Evolutionary conservation across 2,329 filamentous ascomycete species (phyloP).

Genomic region (Aspergillus ustus): DNA sequence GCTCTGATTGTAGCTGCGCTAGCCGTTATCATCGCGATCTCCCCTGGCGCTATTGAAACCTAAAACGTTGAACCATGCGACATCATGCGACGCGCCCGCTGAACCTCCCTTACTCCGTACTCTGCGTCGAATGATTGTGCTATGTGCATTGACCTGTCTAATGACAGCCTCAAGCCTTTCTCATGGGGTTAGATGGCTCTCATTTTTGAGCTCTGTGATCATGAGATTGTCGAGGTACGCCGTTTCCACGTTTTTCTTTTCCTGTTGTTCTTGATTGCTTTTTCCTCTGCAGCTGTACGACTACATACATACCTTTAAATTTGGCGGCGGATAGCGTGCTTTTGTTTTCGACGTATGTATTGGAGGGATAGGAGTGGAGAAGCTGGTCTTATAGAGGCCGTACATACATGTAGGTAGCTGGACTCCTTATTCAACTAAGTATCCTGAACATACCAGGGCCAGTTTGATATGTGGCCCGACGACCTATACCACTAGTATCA

Average conservation of each 20-base stretch:
- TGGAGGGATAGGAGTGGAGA: neutral
- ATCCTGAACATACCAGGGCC: neutral
- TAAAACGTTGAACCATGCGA: constrained; percentile 19
- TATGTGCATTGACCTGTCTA: neutral
- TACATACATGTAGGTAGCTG: neutral
- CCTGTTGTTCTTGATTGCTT: neutral
- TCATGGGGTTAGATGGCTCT: neutral
- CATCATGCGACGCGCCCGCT: neutral
- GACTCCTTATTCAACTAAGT: constrained; percentile 1
- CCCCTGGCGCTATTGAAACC: constrained; percentile 45
- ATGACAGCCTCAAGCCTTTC: neutral
- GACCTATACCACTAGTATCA: neutral
- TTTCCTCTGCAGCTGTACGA: neutral
- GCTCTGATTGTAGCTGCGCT: constrained; percentile 63
- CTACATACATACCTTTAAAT: neutral
- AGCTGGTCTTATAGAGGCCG: neutral
- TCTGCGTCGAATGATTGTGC: neutral
- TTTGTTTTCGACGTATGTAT: neutral
- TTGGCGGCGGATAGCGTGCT: neutral
- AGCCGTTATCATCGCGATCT: constrained; percentile 63
- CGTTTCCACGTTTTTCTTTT: constrained; percentile 4
- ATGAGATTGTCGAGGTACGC: constrained; percentile 2
- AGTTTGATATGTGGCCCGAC: neutral
- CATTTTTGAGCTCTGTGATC: neutral
- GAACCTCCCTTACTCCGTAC: neutral